These are phyloP conservation scores for Chlorella vulgaris DNA, from an alignment of 139 green algal species.

Conservation along the genomic window DNA sequence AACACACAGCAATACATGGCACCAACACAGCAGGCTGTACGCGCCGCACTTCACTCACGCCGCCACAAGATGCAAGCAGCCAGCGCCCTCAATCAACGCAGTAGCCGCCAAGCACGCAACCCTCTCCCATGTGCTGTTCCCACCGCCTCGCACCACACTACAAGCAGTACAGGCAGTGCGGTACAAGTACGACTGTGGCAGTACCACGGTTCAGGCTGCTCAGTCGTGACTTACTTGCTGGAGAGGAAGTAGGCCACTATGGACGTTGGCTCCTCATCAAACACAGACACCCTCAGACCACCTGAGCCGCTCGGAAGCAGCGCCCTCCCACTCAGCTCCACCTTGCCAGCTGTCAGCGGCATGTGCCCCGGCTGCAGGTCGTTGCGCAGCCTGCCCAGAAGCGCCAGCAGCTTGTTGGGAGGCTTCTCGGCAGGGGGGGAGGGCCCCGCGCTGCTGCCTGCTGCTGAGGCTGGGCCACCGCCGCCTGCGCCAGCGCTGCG, in stretches of 20 bases:
- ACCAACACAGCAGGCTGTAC: not conserved
- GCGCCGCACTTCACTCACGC: no score
- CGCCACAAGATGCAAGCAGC: no score
- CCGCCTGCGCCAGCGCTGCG: not conserved
- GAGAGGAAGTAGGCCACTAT: constrained; percentile 82
- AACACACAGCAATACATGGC: not conserved
- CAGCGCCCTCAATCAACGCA: no score
- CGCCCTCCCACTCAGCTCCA: constrained; percentile 58
- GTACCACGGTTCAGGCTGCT: not conserved
- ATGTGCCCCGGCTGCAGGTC: constrained; percentile 8
- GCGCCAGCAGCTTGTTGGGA: constrained; percentile 25
- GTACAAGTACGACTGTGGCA: not conserved
- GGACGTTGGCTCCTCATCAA: constrained; percentile 81
- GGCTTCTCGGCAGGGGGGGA: not conserved
- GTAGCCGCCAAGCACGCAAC: no score
- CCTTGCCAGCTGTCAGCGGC: constrained; percentile 17
- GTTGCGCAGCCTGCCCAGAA: constrained; percentile 25
- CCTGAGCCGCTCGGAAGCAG: constrained; percentile 62
- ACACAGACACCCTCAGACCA: constrained; percentile 64
- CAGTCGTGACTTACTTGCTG: constrained; percentile 49
- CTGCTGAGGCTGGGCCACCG: not conserved
- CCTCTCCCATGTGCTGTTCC: no score
- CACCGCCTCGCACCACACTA: no score
- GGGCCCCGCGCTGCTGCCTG: not conserved
- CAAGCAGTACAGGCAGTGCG: not conserved